These are phyloP conservation scores for Gossypium schwendimanii DNA, from an alignment of 441 rosid genomes.

Conservation along the genomic window DNA sequence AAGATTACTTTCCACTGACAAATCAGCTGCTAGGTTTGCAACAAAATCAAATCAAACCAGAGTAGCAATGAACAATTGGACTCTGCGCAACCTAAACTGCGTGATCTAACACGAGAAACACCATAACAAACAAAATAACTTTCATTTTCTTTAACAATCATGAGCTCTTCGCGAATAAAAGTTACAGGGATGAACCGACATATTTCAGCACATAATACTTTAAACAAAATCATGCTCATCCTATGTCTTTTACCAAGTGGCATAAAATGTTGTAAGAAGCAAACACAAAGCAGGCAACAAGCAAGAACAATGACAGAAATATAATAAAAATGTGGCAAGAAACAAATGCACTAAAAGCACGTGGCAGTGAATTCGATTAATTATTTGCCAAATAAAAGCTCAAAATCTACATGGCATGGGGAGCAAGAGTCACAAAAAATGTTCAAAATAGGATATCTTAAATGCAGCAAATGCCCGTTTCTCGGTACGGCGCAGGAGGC, in stretches of 20 bases:
- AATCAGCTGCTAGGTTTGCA: neutral
- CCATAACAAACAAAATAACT: neutral
- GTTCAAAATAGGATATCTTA: slow-evolving; percentile 58
- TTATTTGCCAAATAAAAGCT: neutral
- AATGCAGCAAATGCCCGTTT: slow-evolving; percentile 98
- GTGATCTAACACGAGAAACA: neutral
- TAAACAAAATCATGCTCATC: neutral
- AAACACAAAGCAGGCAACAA: neutral
- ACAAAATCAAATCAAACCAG: neutral
- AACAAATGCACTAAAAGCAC: neutral
- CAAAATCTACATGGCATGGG: neutral
- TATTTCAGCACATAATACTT: neutral
- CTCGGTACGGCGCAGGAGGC: slow-evolving; percentile 87
- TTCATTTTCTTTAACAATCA: neutral
- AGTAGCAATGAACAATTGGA: neutral
- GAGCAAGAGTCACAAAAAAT: neutral
- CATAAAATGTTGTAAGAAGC: neutral
- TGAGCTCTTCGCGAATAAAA: neutral
- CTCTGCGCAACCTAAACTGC: neutral
- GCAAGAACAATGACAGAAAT: neutral
- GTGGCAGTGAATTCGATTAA: neutral
- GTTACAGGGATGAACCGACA: neutral
- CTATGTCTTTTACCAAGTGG: neutral
- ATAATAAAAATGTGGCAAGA: neutral
- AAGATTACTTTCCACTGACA: neutral